Conservation (phyloP, 441 rosid species). For the Pelargonium australe region DNA sequence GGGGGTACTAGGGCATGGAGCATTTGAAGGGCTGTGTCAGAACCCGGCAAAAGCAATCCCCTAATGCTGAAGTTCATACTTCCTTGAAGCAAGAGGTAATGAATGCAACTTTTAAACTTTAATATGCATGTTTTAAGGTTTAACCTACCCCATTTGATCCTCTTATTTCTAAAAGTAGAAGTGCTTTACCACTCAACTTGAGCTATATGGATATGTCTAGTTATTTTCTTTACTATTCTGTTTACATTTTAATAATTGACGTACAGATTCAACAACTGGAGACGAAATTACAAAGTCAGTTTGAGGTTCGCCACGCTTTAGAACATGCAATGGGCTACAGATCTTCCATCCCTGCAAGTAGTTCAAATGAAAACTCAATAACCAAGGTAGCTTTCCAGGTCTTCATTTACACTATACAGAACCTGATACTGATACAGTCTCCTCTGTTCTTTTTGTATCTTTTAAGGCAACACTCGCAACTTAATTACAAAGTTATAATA, state of each 20-base stretch:
- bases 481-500: no score
- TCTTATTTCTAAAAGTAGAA: no score
- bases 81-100: constrained; percentile 1
- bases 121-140: background rate
- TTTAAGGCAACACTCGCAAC: no score
- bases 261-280: constrained; percentile 82
- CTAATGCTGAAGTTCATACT: background rate
- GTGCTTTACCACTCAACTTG: no score
- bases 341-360: constrained; percentile 29
- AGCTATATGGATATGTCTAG: background rate
- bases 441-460: background rate
- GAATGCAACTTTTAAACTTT: background rate
- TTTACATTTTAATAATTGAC: constrained; percentile 8
- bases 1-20: background rate
- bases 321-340: constrained; percentile 75
- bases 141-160: no score
- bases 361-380: constrained; percentile 34
- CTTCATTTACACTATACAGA: no score
- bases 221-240: background rate
- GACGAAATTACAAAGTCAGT: constrained; percentile 69
- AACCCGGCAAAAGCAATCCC: background rate
- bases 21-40: background rate
- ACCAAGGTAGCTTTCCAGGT: constrained; percentile 48
- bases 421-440: no score
- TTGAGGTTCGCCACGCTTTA: constrained; percentile 59